These are phyloP conservation scores for Yarrowia yakushimensis DNA, from an alignment of 805 yeast genomes.

Conservation along the genomic window DNA sequence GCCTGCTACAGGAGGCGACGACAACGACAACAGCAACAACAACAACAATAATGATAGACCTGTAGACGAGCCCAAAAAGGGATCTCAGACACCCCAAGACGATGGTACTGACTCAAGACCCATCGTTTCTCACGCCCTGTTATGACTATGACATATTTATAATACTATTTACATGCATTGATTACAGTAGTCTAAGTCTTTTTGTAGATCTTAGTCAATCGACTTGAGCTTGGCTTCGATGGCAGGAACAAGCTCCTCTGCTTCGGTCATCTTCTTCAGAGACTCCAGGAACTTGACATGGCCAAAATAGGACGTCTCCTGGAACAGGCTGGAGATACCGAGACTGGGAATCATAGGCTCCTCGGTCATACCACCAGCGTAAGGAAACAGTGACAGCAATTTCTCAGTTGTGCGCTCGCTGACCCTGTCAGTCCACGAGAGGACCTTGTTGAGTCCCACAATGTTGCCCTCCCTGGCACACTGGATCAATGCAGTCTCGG, in stretches of 20 bases:
- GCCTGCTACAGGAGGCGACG: background rate
- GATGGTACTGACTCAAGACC: constrained; percentile 5
- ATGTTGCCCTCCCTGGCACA: constrained; percentile 15
- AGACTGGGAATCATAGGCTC: background rate
- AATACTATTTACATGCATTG: constrained; percentile 23
- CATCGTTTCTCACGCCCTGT: constrained; percentile 19
- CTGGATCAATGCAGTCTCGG: background rate
- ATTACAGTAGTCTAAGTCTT: background rate
- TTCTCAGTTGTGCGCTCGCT: background rate
- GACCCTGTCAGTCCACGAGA: background rate
- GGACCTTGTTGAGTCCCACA: background rate
- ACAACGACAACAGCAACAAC: background rate
- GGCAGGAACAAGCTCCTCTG: background rate
- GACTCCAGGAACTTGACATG: constrained; percentile 7
- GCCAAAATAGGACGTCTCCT: background rate
- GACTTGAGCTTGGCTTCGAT: constrained; percentile 9
- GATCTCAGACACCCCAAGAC: background rate
- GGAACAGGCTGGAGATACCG: constrained; percentile 10
- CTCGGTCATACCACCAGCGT: constrained; percentile 2
- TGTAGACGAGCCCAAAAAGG: constrained; percentile 16
- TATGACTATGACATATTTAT: constrained; percentile 23
- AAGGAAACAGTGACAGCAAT: constrained; percentile 4
- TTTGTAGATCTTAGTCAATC: background rate
- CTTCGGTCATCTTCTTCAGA: background rate
- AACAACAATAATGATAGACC: constrained; percentile 13